Conservation (phyloP, 257 asterid genomes). For the Ocimum tenuiflorum region DNA sequence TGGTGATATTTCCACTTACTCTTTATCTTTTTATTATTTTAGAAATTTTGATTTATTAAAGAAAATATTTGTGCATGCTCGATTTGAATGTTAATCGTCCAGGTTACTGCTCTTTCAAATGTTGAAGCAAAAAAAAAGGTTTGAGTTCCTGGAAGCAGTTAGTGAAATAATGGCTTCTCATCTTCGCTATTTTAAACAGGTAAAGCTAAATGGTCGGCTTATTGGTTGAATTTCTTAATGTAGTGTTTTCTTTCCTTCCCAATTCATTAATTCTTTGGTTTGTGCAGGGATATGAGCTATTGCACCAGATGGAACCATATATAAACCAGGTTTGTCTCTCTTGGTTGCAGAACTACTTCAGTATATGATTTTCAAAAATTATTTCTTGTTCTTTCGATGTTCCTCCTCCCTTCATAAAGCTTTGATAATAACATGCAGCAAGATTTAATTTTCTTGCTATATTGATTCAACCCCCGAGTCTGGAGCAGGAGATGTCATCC, state of each 20-base stretch:
- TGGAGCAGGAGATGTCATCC: slow-evolving; percentile 4
- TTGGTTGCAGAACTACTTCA: slow-evolving; percentile 8
- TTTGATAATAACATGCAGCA: background rate
- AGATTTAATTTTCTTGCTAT: background rate
- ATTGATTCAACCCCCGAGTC: background rate
- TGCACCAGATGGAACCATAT: slow-evolving; percentile 99
- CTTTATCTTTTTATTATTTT: slow-evolving; percentile 7
- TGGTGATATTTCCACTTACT: slow-evolving; percentile 20
- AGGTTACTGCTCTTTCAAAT: slow-evolving; percentile 87
- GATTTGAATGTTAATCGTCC: slow-evolving; percentile 23
- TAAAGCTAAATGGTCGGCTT: slow-evolving; percentile 33
- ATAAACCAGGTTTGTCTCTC: slow-evolving; percentile 71
- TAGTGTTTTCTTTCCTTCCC: slow-evolving; percentile 12
- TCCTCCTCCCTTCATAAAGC: background rate
- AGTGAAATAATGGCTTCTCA: slow-evolving; percentile 99
- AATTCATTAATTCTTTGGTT: slow-evolving; percentile 17
- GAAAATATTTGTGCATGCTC: background rate
- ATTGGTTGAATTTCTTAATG: background rate
- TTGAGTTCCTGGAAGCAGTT: slow-evolving; percentile 95
- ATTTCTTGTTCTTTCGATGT: background rate
- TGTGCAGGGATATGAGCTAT: slow-evolving; percentile 85
- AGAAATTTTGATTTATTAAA: too few relatives aligned
- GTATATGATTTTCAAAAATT: background rate
- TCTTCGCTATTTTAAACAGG: slow-evolving; percentile 98
- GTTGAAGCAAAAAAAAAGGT: slow-evolving; percentile 97